A percentile compares a stretch with the other conserved stretches of the same genome.
Evolutionary conservation across 2,329 filamentous ascomycete genomes (phyloP).

Genomic region (Periconia sp.): DNA sequence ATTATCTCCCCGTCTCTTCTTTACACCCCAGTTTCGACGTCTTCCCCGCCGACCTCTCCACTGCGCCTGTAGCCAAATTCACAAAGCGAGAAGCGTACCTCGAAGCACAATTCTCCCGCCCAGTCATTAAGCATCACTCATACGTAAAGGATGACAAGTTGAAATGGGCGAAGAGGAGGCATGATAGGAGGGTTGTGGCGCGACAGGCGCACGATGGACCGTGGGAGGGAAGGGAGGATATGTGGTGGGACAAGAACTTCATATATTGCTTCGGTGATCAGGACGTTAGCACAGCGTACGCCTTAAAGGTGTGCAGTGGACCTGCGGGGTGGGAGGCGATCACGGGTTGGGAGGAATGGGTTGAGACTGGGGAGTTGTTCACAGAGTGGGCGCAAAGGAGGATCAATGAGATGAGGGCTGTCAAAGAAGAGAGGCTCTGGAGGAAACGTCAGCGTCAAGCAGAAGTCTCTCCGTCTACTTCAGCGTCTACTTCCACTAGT

Average conservation of each 20-base stretch:
- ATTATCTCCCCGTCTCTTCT: slow-evolving; percentile 2
- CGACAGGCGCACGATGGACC: too few species aligned
- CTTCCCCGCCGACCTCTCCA: slow-evolving; percentile 5
- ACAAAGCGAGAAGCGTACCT: slow-evolving; percentile 6
- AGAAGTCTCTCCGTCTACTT: not conserved
- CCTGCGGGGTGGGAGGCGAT: slow-evolving; percentile 1
- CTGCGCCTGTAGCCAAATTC: not conserved
- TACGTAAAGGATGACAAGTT: not conserved
- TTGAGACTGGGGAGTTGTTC: slow-evolving; percentile 13
- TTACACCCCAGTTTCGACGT: not conserved
- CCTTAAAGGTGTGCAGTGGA: slow-evolving; percentile 2
- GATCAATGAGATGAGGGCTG: slow-evolving; percentile 13
- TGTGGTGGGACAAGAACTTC: not conserved
- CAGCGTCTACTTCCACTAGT: not conserved
- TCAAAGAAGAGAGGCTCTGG: slow-evolving; percentile 14
- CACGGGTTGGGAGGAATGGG: not conserved
- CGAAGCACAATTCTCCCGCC: not conserved
- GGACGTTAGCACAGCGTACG: not conserved
- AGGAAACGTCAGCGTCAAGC: not conserved
- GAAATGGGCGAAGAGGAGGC: not conserved
- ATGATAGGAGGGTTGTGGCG: too few species aligned
- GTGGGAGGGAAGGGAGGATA: not conserved
- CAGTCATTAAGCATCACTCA: not conserved
- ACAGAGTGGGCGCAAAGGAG: slow-evolving; percentile 9
- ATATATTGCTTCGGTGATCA: not conserved